phyloP scores from a whole-genome alignment of 2,329 filamentous ascomycete genomes.

The Claviceps cyperi region DNA sequence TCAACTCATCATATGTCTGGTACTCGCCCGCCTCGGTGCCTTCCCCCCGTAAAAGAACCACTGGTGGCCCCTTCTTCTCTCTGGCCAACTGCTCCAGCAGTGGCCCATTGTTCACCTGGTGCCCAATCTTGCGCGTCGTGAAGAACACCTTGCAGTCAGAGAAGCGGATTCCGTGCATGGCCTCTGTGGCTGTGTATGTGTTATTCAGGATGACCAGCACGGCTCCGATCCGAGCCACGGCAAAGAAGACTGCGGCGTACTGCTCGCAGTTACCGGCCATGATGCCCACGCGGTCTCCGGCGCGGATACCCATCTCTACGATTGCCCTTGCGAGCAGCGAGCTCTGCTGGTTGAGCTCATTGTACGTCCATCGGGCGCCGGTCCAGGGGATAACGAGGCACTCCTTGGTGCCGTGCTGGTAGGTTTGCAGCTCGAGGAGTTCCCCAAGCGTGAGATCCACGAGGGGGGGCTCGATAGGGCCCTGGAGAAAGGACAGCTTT shows the following conservation, averaged over 20 bases:
- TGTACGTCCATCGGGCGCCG: constrained; percentile 57
- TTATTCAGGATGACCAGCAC: constrained; percentile 70
- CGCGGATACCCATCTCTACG: constrained; percentile 49
- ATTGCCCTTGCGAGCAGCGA: constrained; percentile 49
- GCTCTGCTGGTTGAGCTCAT: constrained; percentile 47
- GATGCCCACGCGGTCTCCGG: constrained; percentile 57
- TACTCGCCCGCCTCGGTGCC: constrained; percentile 32
- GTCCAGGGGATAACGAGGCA: constrained; percentile 66
- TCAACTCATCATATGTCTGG: constrained; percentile 43
- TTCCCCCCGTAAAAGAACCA: constrained; percentile 44
- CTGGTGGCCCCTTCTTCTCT: constrained; percentile 29
- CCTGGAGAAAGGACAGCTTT: constrained; percentile 46
- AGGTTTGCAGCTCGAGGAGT: constrained; percentile 55
- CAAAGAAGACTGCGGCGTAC: constrained; percentile 66
- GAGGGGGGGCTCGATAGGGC: constrained; percentile 53
- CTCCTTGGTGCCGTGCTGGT: constrained; percentile 49
- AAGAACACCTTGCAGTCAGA: constrained; percentile 61
- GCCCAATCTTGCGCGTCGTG: constrained; percentile 54
- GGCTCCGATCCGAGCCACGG: constrained; percentile 50
- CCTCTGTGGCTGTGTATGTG: constrained; percentile 63
- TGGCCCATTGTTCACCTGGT: constrained; percentile 41
- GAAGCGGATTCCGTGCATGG: constrained; percentile 55
- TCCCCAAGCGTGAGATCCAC: constrained; percentile 59
- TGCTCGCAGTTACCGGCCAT: constrained; percentile 71
- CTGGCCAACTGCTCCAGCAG: constrained; percentile 40